Base-by-base conservation (phyloP, 2,329 filamentous ascomycete species). In the Microdochium bolleyi region DNA sequence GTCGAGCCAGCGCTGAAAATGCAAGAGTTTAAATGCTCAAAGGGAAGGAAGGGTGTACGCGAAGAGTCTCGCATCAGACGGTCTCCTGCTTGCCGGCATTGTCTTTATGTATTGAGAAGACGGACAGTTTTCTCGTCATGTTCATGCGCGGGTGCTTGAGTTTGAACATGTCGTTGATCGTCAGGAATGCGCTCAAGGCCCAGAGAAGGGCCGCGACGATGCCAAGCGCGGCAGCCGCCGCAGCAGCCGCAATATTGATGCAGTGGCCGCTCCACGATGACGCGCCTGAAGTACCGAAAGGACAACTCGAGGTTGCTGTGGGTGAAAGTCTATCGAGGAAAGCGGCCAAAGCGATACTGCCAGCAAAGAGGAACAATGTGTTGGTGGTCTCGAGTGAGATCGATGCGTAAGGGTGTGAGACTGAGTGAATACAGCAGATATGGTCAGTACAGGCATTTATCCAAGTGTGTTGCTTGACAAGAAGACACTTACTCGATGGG, bases 341-440 rank as follows among this genome's bases (percentile, higher is more conserved):
- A 56, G 78, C 73, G 46, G 78, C 71, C 21, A 84, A 72, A 10
- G 78, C 78, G 59, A 82, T 73, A 67, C 84, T 84, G 53, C 80
- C 80, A 21, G 73, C 70, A 63, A 84, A 79, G 68, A 81, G 82
- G 62, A 84, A 77, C 53, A 82, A 56, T 3, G 73, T 68, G 63
- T 82, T 84, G 59, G 72, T 52, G 32, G 69, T 60, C 58, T 84
- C 80, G 55, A 83, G 57, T 24, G 65, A 70, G 32, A 84, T 62
- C 44, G 73, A 69, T 11, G 68, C 71, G 57, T 74, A 76, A 27
- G 78, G 74, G 62, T 80, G 73, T 32, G 74, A 73, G 38, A 70
- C 70, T 75, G 51, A 16, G 13, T 13, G 13, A 21, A n/a, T 9
- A 19, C 41, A 46, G 51, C 3, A 48, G 55, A 56, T 24, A 55